Evolutionary conservation across 2,329 filamentous ascomycete genomes (phyloP), one percentile per base, ranked within the genome.

Genomic region (Sporothrix globosa): DNA sequence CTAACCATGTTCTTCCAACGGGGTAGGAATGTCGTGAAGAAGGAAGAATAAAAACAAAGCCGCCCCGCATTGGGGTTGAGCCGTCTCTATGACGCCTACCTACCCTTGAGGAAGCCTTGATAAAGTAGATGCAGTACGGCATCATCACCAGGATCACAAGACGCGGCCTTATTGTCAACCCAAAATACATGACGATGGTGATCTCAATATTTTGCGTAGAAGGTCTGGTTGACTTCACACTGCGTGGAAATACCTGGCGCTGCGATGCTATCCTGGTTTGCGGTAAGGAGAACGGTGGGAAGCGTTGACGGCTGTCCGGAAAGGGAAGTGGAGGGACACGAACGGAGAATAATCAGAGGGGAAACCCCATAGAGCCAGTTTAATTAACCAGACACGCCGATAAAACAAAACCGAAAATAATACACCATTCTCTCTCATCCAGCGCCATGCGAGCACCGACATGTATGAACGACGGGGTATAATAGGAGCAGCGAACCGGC

Each of bases 311-410:
- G 56, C 5, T 44, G 56, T 61, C 39, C 39, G 39, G 56, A 61
- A 61, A 61, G 19, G n/a, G 56, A 61, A 44, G 2, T 5, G 39
- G n/a, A 44, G 19, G n/a, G 34, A 7, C 5, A 44, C 9, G n/a
- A 10, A 41, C 34, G 39, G 56, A n/a, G n/a, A 61, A 44, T 61
- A 61, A 44, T n/a, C 56, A 61, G 39, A 60, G 19, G 11, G 19
- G 19, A 60, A 34, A 21, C 11, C 13, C 14, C 24, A 30, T 10
- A 41, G 21, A 46, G 60, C 41, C n/a, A 48, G 27, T 41, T 41
- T 63, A 41, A 30, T 63, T 48, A 63, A 48, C 60, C 21, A 63
- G 60, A 63, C 60, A 63, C 60, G 60, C n/a, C 60, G 60, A 63
- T 63, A 50, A 50, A 50, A 65, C 60, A 65, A 50, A 30, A 24